Conservation (phyloP, 495 filamentous ascomycete species). For the Hypoxylon trugodes region DNA sequence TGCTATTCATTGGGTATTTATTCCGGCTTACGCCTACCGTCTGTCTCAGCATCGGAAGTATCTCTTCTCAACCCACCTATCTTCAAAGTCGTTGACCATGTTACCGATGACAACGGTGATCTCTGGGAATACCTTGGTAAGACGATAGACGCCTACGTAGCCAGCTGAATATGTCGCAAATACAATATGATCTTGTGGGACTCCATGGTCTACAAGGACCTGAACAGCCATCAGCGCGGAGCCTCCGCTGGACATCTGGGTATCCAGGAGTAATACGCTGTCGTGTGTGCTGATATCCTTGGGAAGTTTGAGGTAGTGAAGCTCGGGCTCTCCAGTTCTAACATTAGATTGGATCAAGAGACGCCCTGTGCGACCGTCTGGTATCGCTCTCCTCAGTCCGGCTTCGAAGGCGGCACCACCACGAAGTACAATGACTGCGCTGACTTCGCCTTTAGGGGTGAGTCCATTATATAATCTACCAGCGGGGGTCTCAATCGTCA, state of each 20-base stretch:
- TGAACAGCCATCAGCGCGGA: conserved; percentile 96
- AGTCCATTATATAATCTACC: conserved; percentile 74
- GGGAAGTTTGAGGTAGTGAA: conserved; percentile 86
- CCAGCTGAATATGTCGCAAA: conserved; percentile 89
- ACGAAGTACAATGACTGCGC: conserved; percentile 86
- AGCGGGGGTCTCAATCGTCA: conserved; percentile 72
- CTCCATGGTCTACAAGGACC: conserved; percentile 92
- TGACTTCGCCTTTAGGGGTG: conserved; percentile 70
- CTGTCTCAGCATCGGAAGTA: conserved; percentile 77
- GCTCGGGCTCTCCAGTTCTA: conserved; percentile 84
- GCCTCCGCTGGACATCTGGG: conserved; percentile 92
- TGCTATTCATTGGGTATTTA: neutral
- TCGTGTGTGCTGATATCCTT: conserved; percentile 73
- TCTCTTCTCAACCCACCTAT: conserved; percentile 82
- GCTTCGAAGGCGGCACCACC: conserved; percentile 88
- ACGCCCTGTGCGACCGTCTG: conserved; percentile 88
- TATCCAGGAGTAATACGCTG: conserved; percentile 85
- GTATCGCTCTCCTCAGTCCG: conserved; percentile 85
- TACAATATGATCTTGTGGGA: conserved; percentile 83
- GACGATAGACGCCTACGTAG: conserved; percentile 78
- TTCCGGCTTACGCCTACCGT: conserved; percentile 25
- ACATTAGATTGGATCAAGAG: conserved; percentile 90
- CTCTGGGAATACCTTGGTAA: conserved; percentile 86
- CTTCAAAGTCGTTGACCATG: conserved; percentile 77
- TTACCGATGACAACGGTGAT: conserved; percentile 84